Conservation (phyloP, 2,329 filamentous ascomycete genomes). For the Ophidiomyces ophidiicola region DNA sequence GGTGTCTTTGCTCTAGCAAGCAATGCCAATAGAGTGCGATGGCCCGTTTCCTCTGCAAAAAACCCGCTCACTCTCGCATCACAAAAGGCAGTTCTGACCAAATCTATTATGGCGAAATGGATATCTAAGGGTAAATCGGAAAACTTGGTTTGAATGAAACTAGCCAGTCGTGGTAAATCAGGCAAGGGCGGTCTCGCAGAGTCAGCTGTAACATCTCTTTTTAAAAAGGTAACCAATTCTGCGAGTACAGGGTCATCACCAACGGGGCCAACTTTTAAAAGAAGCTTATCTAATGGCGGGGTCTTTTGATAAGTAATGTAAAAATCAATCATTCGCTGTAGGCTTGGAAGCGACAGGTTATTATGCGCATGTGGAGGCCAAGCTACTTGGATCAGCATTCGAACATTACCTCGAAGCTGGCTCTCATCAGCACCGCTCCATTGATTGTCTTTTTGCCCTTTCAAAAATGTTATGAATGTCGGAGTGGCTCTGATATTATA, state of each 20-base stretch:
- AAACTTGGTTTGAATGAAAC: slow-evolving; percentile 47
- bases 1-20: slow-evolving; percentile 42
- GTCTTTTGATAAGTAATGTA: slow-evolving; percentile 67
- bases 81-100: slow-evolving; percentile 63
- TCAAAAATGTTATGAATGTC: slow-evolving; percentile 76
- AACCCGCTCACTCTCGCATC: slow-evolving; percentile 70
- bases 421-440: slow-evolving; percentile 68
- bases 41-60: slow-evolving; percentile 62
- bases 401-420: slow-evolving; percentile 57
- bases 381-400: slow-evolving; percentile 61
- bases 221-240: slow-evolving; percentile 59
- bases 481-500: slow-evolving; percentile 67
- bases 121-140: slow-evolving; percentile 47
- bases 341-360: slow-evolving; percentile 54
- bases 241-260: slow-evolving; percentile 50
- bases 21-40: slow-evolving; percentile 51
- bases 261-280: slow-evolving; percentile 59
- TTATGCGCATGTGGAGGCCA: slow-evolving; percentile 65
- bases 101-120: slow-evolving; percentile 73
- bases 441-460: slow-evolving; percentile 60
- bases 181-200: slow-evolving; percentile 58
- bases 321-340: slow-evolving; percentile 51
- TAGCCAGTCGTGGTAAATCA: slow-evolving; percentile 52
- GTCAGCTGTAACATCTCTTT: slow-evolving; percentile 45
- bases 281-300: slow-evolving; percentile 70